These are phyloP conservation scores for Hemileccinum rubropunctum DNA, from an alignment of 768 basidiomycete genomes.

Conservation along the genomic window DNA sequence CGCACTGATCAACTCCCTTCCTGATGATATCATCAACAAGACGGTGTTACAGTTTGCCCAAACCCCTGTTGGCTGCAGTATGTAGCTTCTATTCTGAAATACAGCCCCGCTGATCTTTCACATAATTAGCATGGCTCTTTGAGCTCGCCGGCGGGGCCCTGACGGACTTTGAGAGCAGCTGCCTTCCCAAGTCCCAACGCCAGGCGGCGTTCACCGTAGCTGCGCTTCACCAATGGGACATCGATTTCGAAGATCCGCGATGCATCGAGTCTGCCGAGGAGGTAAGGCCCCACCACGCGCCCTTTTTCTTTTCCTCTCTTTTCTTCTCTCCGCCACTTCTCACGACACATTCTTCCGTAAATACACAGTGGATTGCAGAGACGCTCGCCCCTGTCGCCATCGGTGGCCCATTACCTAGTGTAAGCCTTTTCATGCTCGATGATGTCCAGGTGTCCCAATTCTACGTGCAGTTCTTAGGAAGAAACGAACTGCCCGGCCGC, in stretches of 20 bases:
- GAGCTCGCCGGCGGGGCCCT: conserved; percentile 86
- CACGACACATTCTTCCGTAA: conserved; percentile 7
- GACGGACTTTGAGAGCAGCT: conserved; percentile 66
- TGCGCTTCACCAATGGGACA: conserved; percentile 91
- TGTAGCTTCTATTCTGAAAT: conserved; percentile 31
- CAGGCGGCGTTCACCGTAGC: conserved; percentile 83
- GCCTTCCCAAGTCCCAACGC: conserved; percentile 75
- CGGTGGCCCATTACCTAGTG: conserved; percentile 84
- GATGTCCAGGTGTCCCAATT: conserved; percentile 16
- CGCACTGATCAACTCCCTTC: conserved; percentile 75
- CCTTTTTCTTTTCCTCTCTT: not conserved
- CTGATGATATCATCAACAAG: conserved; percentile 81
- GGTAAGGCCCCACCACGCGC: conserved; percentile 36
- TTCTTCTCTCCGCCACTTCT: not conserved
- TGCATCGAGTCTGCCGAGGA: conserved; percentile 83
- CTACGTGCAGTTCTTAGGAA: conserved; percentile 64
- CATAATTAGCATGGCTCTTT: conserved; percentile 79
- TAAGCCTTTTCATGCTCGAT: conserved; percentile 40
- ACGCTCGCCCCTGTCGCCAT: conserved; percentile 68
- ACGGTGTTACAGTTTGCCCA: conserved; percentile 80
- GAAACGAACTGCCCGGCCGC: conserved; percentile 61
- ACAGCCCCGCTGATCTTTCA: conserved; percentile 1
- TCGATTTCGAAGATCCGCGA: conserved; percentile 74
- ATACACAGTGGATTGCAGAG: conserved; percentile 68
- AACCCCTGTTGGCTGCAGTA: conserved; percentile 90